These are phyloP conservation scores for Raffaelea arxii DNA, from an alignment of 2,329 filamentous ascomycete genomes.

Conservation along the genomic window DNA sequence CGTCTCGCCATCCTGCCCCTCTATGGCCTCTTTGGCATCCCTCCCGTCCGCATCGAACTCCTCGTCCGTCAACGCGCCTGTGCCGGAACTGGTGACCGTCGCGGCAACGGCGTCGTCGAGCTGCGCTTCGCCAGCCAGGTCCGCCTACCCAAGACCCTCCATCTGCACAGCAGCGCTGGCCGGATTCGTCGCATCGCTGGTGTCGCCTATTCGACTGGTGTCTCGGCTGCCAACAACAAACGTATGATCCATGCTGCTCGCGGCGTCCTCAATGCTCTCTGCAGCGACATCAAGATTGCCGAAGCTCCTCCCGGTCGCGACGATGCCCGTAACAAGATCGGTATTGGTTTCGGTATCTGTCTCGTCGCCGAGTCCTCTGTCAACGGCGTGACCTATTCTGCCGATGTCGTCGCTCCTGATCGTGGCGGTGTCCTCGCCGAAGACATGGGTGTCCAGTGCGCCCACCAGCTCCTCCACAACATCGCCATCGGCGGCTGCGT, in stretches of 20 bases:
- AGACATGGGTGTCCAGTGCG: constrained; percentile 80
- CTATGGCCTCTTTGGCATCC: constrained; percentile 83
- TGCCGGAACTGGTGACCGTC: constrained; percentile 61
- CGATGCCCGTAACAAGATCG: constrained; percentile 55
- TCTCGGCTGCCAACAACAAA: constrained; percentile 85
- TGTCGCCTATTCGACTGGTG: constrained; percentile 87
- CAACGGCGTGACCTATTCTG: constrained; percentile 71
- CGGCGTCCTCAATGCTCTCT: constrained; percentile 76
- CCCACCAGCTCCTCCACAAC: constrained; percentile 78
- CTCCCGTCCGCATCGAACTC: constrained; percentile 69
- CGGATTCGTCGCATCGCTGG: constrained; percentile 81
- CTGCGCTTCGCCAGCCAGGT: constrained; percentile 90
- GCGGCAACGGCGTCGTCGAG: constrained; percentile 88
- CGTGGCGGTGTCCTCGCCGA: constrained; percentile 78
- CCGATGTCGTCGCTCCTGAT: constrained; percentile 68
- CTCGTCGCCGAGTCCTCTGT: constrained; percentile 88
- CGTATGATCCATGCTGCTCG: constrained; percentile 89
- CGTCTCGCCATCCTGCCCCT: constrained; percentile 86
- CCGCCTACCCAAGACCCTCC: constrained; percentile 84
- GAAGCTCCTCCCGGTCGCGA: constrained; percentile 38
- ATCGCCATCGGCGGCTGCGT: constrained; percentile 78
- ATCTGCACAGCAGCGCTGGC: constrained; percentile 72
- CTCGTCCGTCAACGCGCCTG: constrained; percentile 74
- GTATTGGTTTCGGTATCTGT: constrained; percentile 84
- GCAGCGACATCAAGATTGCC: constrained; percentile 84